These are phyloP conservation scores for Fusarium nodosum DNA, from an alignment of 2,329 filamentous ascomycete genomes.

Conservation along the genomic window DNA sequence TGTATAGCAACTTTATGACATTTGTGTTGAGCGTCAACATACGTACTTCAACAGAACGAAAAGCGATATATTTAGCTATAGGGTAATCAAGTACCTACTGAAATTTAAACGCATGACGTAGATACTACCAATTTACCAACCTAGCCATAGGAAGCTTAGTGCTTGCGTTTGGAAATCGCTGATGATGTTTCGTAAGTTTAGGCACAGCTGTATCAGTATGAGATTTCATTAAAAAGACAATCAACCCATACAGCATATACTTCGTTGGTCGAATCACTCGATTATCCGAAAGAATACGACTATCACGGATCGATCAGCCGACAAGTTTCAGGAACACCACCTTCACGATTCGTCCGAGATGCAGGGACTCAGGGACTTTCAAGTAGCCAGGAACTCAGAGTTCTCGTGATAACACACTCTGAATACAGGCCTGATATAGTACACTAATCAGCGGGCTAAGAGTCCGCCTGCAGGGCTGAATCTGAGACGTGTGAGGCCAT, in stretches of 20 bases:
- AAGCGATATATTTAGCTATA: neutral
- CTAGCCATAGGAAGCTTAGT: neutral
- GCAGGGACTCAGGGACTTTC: slow-evolving; percentile 40
- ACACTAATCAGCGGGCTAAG: slow-evolving; percentile 35
- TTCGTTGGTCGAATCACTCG: neutral
- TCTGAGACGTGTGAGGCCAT: slow-evolving; percentile 43
- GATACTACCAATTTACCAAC: neutral
- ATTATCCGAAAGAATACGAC: neutral
- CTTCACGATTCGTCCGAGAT: slow-evolving; percentile 8
- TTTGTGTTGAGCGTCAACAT: neutral
- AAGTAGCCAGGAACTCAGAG: slow-evolving; percentile 25
- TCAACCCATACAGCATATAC: neutral
- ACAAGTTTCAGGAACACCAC: neutral
- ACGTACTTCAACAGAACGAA: neutral
- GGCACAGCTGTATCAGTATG: neutral
- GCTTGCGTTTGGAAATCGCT: neutral
- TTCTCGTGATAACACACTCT: slow-evolving; percentile 30
- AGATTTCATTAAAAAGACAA: neutral
- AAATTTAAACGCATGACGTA: neutral
- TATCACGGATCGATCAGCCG: neutral
- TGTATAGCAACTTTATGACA: neutral
- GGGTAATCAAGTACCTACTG: neutral
- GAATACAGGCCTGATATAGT: slow-evolving; percentile 10
- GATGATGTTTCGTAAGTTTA: neutral
- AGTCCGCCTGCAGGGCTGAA: slow-evolving; percentile 32